Base-by-base conservation (phyloP, 768 basidiomycete genomes). In the Phaeotremella skinneri region DNA sequence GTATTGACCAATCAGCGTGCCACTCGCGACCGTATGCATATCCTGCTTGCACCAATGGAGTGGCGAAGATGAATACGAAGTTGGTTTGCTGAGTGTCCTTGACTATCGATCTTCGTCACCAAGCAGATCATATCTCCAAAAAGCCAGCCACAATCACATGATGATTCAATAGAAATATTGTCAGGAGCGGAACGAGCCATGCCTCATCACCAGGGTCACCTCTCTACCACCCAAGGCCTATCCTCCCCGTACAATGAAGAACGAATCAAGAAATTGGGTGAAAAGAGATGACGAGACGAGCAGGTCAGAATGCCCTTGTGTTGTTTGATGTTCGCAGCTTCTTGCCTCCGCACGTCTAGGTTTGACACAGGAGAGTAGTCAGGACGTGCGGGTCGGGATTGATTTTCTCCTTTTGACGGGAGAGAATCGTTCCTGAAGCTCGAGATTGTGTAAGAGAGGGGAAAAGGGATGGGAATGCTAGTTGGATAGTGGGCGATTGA, bases 151-250 rank as follows among this genome's bases (percentile, higher is more conserved):
- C n/a, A n/a, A n/a, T n/a, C n/a, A n/a, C n/a, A n/a, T n/a, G n/a
- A n/a, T n/a, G n/a, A n/a, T n/a, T 23, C 43, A 6, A 7, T 20
- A 13, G 13, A 21, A 39, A 39, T 9, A 45, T 47, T 73, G 71
- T 73, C 26, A 67, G 52, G 65, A 55, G 58, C 68, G 68, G 71
- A 73, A 73, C 71, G 67, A 70, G 67, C 68, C 68, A 34, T 54
- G 54, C 54, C 37, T 53, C 26, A 31, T 53, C 37, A 51, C 55
- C 49, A 29, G 14, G 34, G 34, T 49, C 29, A 49, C 25, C 11
- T 59, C 63, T 21, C 43, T 9, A 45, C 23, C 43, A 7, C 9
- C 7, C 13, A 45, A 45, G 11, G 13, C 43, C 34, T 37, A 17
- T 23, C 23, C 43, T 13, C 20, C 43, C 11, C 43, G 43, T 13